phyloP scores from a whole-genome alignment of 352 stramenopile species.

The Phytopythium boreale region DNA sequence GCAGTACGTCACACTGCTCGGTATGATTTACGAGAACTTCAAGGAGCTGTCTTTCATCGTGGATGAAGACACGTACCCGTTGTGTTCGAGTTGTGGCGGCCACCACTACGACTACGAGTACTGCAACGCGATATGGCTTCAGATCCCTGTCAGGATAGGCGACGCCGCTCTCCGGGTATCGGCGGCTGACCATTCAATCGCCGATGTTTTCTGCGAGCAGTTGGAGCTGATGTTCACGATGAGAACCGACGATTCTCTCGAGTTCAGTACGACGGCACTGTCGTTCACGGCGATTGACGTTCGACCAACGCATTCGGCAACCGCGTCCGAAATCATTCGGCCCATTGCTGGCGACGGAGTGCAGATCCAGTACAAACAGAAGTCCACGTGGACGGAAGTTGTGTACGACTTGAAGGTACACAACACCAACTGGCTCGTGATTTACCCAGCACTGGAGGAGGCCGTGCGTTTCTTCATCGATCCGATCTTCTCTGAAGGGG shows the following conservation, averaged over 20 bases:
- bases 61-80: conserved; percentile 75
- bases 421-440: conserved; percentile 77
- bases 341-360: conserved; percentile 64
- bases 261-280: conserved; percentile 56
- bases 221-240: conserved; percentile 75
- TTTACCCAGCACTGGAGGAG: conserved; percentile 68
- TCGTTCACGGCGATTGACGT: conserved; percentile 66
- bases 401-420: conserved; percentile 63
- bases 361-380: conserved; percentile 81
- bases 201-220: conserved; percentile 80
- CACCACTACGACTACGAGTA: conserved; percentile 61
- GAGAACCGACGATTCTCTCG: conserved; percentile 79
- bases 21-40: conserved; percentile 89
- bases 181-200: conserved; percentile 48
- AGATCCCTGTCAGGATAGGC: conserved; percentile 68
- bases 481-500: conserved; percentile 40
- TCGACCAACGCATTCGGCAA: conserved; percentile 40
- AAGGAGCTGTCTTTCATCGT: conserved; percentile 73
- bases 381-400: conserved; percentile 72
- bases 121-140: conserved; percentile 80
- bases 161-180: conserved; percentile 76
- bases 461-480: conserved; percentile 59
- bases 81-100: conserved; percentile 56
- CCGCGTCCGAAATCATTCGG: conserved; percentile 65
- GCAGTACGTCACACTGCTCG: conserved; percentile 71